Percentiles rank a stretch among this genome's conserved stretches.
These are phyloP conservation scores for Onygenales sp. DNA, from an alignment of 2,329 filamentous ascomycete species.

Conservation along the genomic window DNA sequence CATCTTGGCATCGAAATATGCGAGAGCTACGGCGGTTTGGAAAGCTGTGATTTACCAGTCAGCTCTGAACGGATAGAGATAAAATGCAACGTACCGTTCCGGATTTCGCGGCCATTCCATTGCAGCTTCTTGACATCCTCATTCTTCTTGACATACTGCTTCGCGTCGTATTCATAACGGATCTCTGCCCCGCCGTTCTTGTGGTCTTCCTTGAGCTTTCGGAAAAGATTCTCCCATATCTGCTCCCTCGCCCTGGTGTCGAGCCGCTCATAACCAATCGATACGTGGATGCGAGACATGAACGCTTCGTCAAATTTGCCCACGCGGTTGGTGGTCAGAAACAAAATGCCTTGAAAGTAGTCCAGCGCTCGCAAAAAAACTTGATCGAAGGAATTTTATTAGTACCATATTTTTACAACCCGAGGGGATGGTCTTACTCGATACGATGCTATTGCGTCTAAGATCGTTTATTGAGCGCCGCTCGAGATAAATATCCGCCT, in stretches of 20 bases:
- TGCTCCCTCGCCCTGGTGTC: background rate
- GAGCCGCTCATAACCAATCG: constrained; percentile 31
- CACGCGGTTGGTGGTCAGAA: constrained; percentile 44
- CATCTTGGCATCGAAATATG: too few relatives aligned
- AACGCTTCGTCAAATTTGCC: constrained; percentile 42
- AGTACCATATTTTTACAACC: background rate
- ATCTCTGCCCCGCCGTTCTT: too few relatives aligned
- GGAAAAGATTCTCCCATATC: background rate
- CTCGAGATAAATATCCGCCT: background rate
- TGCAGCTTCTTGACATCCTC: too few relatives aligned
- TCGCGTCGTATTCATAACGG: too few relatives aligned
- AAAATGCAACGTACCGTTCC: too few relatives aligned
- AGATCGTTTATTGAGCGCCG: background rate
- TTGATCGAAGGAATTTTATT: constrained; percentile 3
- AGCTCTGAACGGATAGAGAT: too few relatives aligned
- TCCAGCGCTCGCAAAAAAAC: constrained; percentile 40
- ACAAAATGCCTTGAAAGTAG: constrained; percentile 40
- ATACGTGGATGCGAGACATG: constrained; percentile 40
- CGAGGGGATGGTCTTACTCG: background rate
- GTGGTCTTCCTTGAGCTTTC: background rate
- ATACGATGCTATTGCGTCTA: background rate
- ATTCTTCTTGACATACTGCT: too few relatives aligned
- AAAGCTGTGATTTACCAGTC: too few relatives aligned
- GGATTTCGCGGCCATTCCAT: too few relatives aligned
- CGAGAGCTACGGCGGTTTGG: too few relatives aligned